Evolutionary conservation across 805 yeast species (phyloP).

Genomic region (Cyberlindnera meyerae): DNA sequence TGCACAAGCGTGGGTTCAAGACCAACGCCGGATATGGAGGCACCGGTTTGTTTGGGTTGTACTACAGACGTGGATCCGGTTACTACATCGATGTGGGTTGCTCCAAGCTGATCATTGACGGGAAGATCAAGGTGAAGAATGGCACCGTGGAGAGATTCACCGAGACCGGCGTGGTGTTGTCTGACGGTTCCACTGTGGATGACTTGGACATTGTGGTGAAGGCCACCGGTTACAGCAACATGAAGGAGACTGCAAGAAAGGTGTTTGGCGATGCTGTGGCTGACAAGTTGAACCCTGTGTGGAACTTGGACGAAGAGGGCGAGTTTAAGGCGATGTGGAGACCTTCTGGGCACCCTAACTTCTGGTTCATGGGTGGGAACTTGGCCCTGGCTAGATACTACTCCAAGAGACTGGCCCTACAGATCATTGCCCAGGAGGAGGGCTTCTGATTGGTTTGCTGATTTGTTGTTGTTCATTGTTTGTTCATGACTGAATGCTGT

Average conservation of each 20-base stretch:
- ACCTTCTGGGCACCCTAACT: conserved; percentile 36
- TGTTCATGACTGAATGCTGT: too few species aligned
- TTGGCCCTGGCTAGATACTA: conserved; percentile 34
- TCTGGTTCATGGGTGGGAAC: conserved; percentile 41
- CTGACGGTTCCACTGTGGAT: conserved; percentile 34
- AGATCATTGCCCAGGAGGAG: conserved; percentile 33
- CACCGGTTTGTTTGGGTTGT: conserved; percentile 38
- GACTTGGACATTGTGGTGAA: conserved; percentile 36
- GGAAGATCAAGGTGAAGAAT: conserved; percentile 34
- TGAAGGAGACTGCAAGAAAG: conserved; percentile 37
- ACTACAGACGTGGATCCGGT: conserved; percentile 41
- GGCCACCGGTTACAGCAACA: conserved; percentile 41
- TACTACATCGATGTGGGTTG: conserved; percentile 44
- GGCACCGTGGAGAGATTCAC: conserved; percentile 33
- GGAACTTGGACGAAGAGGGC: conserved; percentile 42
- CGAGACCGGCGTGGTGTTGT: conserved; percentile 34
- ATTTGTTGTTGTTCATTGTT: too few species aligned
- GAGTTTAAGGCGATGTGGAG: conserved; percentile 36
- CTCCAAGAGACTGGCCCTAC: conserved; percentile 37
- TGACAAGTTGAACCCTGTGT: conserved; percentile 32
- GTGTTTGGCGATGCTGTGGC: conserved; percentile 36
- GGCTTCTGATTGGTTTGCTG: conserved; percentile 15
- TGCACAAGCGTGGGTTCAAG: conserved; percentile 35
- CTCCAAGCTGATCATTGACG: conserved; percentile 35
- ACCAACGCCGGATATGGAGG: conserved; percentile 39